Conservation (phyloP, 108 stramenopile species). For the Phaeodactylum tricornutum region DNA sequence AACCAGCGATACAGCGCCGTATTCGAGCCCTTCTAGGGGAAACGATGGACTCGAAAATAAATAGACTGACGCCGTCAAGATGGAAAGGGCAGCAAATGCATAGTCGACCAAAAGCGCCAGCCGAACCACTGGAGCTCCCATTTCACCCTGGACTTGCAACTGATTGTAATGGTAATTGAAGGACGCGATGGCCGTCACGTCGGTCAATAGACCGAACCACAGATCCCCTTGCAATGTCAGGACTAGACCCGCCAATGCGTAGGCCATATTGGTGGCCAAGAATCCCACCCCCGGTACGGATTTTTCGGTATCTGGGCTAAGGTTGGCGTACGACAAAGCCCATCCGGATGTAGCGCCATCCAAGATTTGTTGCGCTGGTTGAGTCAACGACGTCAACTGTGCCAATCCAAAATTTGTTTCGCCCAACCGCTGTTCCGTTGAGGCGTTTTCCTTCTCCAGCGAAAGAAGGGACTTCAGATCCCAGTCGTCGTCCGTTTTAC, state of each 20-base stretch:
- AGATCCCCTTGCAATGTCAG: conserved; percentile 41
- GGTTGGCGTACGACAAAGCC: conserved; percentile 68
- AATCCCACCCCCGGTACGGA: conserved; percentile 57
- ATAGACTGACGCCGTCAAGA: conserved; percentile 32
- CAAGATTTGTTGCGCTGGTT: conserved; percentile 46
- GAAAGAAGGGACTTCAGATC: too few species aligned
- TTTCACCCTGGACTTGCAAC: conserved; percentile 29
- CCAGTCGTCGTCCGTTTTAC: too few species aligned
- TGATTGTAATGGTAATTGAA: conserved; percentile 74
- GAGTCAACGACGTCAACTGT: conserved; percentile 1
- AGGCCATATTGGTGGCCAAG: conserved; percentile 69
- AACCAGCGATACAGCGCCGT: conserved; percentile 28
- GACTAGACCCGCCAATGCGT: conserved; percentile 47
- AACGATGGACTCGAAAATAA: conserved; percentile 11
- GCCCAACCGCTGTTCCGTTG: too few species aligned
- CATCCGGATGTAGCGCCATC: conserved; percentile 58
- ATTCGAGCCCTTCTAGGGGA: conserved; percentile 24
- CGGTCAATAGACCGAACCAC: conserved; percentile 38
- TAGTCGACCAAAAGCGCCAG: conserved; percentile 73
- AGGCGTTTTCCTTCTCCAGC: too few species aligned
- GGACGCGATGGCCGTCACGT: conserved; percentile 55
- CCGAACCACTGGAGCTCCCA: conserved; percentile 22
- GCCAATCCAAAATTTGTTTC: too few species aligned
- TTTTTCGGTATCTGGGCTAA: conserved; percentile 43
- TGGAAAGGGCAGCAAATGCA: conserved; percentile 35